Conservation (phyloP, 2,329 filamentous ascomycete genomes). For the Arthrobotrys conoides region DNA sequence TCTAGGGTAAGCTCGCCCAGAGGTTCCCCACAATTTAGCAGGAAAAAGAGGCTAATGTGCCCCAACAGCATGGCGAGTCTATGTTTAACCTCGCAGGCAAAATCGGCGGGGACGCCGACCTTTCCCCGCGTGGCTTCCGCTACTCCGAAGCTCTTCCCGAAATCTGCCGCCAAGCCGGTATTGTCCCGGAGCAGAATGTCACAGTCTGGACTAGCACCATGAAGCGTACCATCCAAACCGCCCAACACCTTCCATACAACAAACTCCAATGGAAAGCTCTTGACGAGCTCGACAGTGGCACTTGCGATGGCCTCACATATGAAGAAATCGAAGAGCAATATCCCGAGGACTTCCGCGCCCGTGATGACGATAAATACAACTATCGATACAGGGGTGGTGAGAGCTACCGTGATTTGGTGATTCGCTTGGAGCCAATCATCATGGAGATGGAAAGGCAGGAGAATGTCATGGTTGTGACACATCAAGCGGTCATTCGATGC, state of each 20-base stretch:
- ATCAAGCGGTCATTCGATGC: slow-evolving; percentile 95
- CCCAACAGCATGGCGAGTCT: slow-evolving; percentile 86
- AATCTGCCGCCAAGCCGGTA: slow-evolving; percentile 68
- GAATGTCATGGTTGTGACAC: slow-evolving; percentile 97
- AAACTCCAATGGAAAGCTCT: slow-evolving; percentile 99
- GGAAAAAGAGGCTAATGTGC: slow-evolving; percentile 57
- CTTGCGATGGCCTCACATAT: slow-evolving; percentile 97
- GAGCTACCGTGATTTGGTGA: slow-evolving; percentile 95
- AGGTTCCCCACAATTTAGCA: neutral
- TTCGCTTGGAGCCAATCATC: slow-evolving; percentile 97
- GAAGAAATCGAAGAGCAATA: slow-evolving; percentile 92
- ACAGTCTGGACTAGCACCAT: slow-evolving; percentile 83
- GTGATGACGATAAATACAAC: slow-evolving; percentile 98
- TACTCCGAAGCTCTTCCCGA: slow-evolving; percentile 89
- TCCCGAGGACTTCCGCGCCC: slow-evolving; percentile 93
- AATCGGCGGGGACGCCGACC: slow-evolving; percentile 90
- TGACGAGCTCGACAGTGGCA: slow-evolving; percentile 94
- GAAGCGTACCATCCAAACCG: slow-evolving; percentile 90
- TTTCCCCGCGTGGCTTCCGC: slow-evolving; percentile 87
- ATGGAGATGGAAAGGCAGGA: slow-evolving; percentile 98
- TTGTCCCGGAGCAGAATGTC: slow-evolving; percentile 68
- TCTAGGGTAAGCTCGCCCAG: slow-evolving; percentile 77
- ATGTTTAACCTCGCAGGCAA: slow-evolving; percentile 89
- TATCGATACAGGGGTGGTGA: slow-evolving; percentile 98
- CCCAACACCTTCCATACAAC: slow-evolving; percentile 89